Evolutionary conservation across 2,329 filamentous ascomycete genomes (phyloP), one percentile per base, ranked within the genome.

Genomic region (Epicoccum sorghinum): DNA sequence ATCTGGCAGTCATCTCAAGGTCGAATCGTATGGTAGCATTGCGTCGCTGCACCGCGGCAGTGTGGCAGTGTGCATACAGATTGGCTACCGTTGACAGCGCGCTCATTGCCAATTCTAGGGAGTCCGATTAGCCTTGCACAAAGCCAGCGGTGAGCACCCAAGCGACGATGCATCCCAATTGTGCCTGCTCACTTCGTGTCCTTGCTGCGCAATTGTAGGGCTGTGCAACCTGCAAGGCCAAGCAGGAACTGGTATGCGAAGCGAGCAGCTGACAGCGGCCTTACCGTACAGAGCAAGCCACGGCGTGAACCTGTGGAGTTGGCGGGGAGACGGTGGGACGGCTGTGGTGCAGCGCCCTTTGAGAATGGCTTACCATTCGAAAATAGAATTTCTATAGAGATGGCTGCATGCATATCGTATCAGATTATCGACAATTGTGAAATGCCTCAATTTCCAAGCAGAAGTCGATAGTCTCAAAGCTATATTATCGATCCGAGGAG

Each of bases 191-290:
- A 7, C 9, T 32, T 44, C 27, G 39, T 50, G 45, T 47, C 33
- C 51, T 47, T 49, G 30, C 47, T 52, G 47, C 41, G 60, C 57
- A 55, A 59, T 32, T 43, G 52, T 62, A 64, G 50, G 64, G 64
- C 64, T 67, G 64, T 61, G 63, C 58, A 50, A 52, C 37, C 41
- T 40, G 37, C 35, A 23, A 27, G 39, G 44, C 39, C 41, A 57
- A 52, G 35, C 43, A 36, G 39, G 39, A 48, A 58, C 58, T 44
- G 30, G 55, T 47, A 54, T 47, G 43, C 48, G 53, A 58, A 64
- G 60, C 57, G 59, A 64, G 51, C 33, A 62, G 59, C 59, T 64
- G 56, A 55, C 55, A 58, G 58, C 43, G 52, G 47, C 46, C 7
- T 41, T 46, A 29, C 46, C 52, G 44, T 33, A 44, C 59, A 52